phyloP scores from a whole-genome alignment of 2,329 filamentous ascomycete genomes.

The Exophiala oligosperma region DNA sequence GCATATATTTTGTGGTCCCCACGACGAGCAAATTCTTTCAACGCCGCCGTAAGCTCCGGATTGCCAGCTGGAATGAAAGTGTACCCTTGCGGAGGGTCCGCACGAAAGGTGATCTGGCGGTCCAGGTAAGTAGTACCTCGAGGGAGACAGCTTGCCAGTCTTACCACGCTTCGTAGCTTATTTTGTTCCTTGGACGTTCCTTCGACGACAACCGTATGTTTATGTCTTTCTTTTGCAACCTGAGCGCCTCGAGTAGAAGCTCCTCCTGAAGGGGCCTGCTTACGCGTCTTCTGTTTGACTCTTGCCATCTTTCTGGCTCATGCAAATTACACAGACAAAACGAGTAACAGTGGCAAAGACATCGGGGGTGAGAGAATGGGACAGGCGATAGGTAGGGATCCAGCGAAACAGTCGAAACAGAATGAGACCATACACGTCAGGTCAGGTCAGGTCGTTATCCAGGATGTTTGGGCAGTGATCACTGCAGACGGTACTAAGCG shows the following conservation, averaged over 20 bases:
- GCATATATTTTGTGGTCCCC: conserved; percentile 56
- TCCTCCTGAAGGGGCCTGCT: conserved; percentile 5
- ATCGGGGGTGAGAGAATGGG: conserved; percentile 7
- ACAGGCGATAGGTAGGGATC: not conserved
- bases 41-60: conserved; percentile 58
- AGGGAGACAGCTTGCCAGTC: conserved; percentile 26
- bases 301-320: conserved; percentile 12
- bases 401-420: conserved; percentile 6
- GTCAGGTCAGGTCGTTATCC: not conserved
- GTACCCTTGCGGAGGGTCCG: conserved; percentile 59
- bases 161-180: conserved; percentile 55
- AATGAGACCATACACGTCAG: conserved; percentile 7
- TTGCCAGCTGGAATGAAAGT: conserved; percentile 62
- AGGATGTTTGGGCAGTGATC: conserved; percentile 10
- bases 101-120: conserved; percentile 54
- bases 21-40: conserved; percentile 61
- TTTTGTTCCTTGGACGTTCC: conserved; percentile 60
- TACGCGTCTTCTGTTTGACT: conserved; percentile 17
- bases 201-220: conserved; percentile 60
- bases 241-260: conserved; percentile 20
- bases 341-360: conserved; percentile 6
- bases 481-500: conserved; percentile 1
- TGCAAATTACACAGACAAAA: conserved; percentile 18
- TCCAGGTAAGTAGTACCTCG: conserved; percentile 17
- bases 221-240: conserved; percentile 37